Conservation (phyloP, 2,329 filamentous ascomycete species). For the Sphaerulina populicola region DNA sequence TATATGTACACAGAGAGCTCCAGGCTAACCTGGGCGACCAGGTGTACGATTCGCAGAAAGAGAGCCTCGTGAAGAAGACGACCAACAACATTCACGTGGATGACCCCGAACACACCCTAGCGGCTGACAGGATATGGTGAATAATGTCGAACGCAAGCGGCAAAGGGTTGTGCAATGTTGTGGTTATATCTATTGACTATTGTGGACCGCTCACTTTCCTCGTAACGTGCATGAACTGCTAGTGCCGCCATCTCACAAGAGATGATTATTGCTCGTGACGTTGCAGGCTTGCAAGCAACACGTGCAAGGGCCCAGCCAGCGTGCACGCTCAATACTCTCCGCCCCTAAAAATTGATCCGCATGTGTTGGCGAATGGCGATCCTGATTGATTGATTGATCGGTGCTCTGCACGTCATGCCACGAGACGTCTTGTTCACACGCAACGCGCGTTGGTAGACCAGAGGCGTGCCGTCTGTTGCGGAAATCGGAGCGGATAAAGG, state of each 20-base stretch:
- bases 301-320: neutral
- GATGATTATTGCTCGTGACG: neutral
- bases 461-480: neutral
- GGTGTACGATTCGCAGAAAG: constrained; percentile 23
- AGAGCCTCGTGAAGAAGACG: constrained; percentile 11
- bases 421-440: neutral
- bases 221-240: neutral
- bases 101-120: constrained; percentile 7
- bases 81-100: constrained; percentile 1
- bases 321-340: neutral
- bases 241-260: neutral
- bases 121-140: constrained; percentile 10
- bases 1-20: neutral
- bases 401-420: neutral
- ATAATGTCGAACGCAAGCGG: constrained; percentile 1
- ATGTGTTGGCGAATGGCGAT: neutral
- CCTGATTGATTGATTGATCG: neutral
- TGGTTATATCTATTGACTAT: neutral
- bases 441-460: neutral
- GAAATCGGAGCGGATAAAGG: neutral
- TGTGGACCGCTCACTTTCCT: neutral
- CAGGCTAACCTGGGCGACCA: constrained; percentile 9
- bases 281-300: neutral
- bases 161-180: neutral
- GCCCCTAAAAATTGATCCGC: neutral